Conservation (phyloP, 306 rosid species). For the Corylus avellana region DNA sequence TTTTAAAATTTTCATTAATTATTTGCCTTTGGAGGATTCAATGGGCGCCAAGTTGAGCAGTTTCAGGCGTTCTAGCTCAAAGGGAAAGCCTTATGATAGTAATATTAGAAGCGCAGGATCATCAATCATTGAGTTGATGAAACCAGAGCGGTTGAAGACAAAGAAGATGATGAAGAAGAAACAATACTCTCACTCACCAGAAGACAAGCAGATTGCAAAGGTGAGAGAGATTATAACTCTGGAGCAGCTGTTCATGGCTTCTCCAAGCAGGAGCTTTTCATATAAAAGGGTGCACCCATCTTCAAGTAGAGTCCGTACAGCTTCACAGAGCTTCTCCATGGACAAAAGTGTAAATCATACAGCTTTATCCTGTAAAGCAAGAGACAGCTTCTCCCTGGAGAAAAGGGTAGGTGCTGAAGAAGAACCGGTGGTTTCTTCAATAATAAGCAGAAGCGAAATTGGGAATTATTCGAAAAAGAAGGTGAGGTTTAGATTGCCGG, state of each 20-base stretch:
- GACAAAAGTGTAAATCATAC: not conserved
- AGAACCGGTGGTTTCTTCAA: not conserved
- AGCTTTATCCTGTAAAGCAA: conserved; percentile 19
- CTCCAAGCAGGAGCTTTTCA: conserved; percentile 23
- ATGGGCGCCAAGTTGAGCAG: conserved; percentile 29
- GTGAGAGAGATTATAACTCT: conserved; percentile 12
- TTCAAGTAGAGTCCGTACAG: not conserved
- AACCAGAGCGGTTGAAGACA: conserved; percentile 15
- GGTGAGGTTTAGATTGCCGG: conserved; percentile 44
- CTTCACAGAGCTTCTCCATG: not conserved
- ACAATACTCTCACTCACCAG: not conserved
- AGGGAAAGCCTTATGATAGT: not conserved
- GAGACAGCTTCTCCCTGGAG: conserved; percentile 19
- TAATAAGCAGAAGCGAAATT: conserved; percentile 13
- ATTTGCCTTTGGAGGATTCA: not conserved
- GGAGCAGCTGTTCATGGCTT: conserved; percentile 25
- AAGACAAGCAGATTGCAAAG: not conserved
- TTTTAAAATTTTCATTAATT: not conserved
- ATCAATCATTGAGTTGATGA: conserved; percentile 14
- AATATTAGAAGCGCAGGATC: not conserved
- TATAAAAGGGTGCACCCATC: conserved; percentile 32
- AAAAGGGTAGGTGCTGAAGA: not conserved
- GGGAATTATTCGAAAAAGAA: conserved; percentile 32
- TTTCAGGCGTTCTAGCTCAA: not conserved
- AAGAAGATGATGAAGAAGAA: conserved; percentile 6